Evolutionary conservation across 495 filamentous ascomycete species (phyloP).

Genomic region (Thozetella sp.): DNA sequence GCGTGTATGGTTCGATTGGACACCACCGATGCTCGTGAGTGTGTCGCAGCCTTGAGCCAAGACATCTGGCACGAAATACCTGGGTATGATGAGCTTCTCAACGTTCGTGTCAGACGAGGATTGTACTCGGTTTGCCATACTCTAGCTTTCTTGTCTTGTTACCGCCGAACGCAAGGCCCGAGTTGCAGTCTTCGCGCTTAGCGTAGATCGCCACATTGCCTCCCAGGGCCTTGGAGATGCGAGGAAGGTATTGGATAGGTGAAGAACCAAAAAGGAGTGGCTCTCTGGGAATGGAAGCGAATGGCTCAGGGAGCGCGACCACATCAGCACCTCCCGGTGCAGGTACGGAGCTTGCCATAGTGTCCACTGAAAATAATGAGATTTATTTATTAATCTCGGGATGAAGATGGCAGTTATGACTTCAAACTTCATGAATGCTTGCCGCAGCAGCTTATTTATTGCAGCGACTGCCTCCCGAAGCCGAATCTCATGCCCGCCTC

Average conservation of each 20-base stretch:
- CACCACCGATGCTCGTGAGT: slow-evolving; percentile 63
- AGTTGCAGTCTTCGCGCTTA: slow-evolving; percentile 67
- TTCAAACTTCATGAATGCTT: no score
- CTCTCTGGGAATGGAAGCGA: slow-evolving; percentile 56
- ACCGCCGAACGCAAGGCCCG: slow-evolving; percentile 62
- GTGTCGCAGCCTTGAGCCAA: slow-evolving; percentile 52
- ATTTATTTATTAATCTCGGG: no score
- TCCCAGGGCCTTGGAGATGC: slow-evolving; percentile 57
- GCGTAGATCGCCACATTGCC: slow-evolving; percentile 57
- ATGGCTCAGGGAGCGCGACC: slow-evolving; percentile 60
- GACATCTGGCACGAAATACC: slow-evolving; percentile 59
- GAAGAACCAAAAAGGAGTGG: slow-evolving; percentile 59
- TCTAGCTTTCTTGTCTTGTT: slow-evolving; percentile 71
- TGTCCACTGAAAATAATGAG: no score
- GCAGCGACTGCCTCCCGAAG: no score
- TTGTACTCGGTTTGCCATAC: slow-evolving; percentile 26
- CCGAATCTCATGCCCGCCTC: no score
- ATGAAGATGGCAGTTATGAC: no score
- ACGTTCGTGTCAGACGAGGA: neutral
- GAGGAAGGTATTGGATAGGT: slow-evolving; percentile 61
- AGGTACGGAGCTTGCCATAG: no score
- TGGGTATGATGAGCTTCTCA: slow-evolving; percentile 12
- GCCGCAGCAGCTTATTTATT: no score
- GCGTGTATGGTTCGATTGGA: slow-evolving; percentile 69
- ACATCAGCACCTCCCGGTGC: no score